Evolutionary conservation across 805 yeast species (phyloP), one percentile per base, ranked within the genome.

Genomic region (Lipomyces sp.): DNA sequence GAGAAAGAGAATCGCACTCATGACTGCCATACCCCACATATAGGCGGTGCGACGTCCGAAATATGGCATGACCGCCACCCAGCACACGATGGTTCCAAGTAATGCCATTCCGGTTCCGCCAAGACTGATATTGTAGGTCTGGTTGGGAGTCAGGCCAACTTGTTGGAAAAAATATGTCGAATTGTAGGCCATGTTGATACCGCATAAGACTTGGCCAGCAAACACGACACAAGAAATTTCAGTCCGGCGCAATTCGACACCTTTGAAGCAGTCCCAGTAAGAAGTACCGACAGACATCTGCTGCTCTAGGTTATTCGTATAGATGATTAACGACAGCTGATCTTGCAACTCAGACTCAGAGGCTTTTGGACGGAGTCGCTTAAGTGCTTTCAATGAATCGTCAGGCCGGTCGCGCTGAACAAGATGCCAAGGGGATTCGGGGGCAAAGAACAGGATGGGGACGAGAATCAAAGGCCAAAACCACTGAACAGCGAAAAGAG

Each of bases 401-500:
- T 42, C 55, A 4, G 31, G 21, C 13, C 39, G 28, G 18, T 41
- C 45, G 13, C 21, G 16, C 14, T 57, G 44, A 13, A 51, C 56
- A 16, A 51, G 28, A 26, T 34, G 39, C 56, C 56, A 51, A 6
- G 56, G 56, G 10, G 55, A 39, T 26, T 51, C 56, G 13, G 68
- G 68, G 11, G 83, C 83, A 39, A 80, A 77, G 4, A 75, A 62
- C 24, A 73, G 58, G 22, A 79, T 61, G 32, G 80, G 79, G 13
- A 72, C 62, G 28, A 50, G 19, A 22, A 71, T 60, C 7, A 72
- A 63, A 8, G 81, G 76, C 82, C 82, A 80, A 5, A 72, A 64
- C 84, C 84, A 80, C 65, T 80, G 85, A 7, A 80, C 50, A 2
- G 79, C 82, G 61, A 77, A 79, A 10, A 84, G 83, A 29, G 77